A percentile compares a stretch with the other conserved stretches of the same genome.
Conservation (phyloP, 2,329 filamentous ascomycete species). For the Ophiostoma populinum region DNA sequence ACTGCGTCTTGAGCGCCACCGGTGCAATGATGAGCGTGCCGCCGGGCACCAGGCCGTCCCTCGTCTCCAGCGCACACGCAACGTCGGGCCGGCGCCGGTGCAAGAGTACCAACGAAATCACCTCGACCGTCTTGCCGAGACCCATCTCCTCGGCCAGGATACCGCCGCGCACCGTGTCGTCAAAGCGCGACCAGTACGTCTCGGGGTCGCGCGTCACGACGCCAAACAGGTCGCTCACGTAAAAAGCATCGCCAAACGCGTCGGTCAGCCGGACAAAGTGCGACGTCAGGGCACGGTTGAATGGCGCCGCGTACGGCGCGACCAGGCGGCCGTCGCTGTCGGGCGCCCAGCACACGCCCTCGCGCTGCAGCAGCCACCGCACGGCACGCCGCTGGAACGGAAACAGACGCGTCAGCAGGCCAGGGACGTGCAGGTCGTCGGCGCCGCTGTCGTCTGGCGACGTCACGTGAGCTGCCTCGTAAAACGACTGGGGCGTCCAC, state of each 20-base stretch:
- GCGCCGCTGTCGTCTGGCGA: conserved; percentile 22
- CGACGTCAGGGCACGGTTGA: conserved; percentile 18
- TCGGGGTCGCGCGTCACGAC: conserved; percentile 32
- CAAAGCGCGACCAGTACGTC: conserved; percentile 25
- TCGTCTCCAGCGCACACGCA: conserved; percentile 33
- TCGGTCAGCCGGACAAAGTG: conserved; percentile 29
- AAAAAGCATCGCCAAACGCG: conserved; percentile 21
- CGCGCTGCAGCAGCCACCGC: conserved; percentile 50
- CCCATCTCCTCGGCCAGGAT: conserved; percentile 73
- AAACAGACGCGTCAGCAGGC: conserved; percentile 37
- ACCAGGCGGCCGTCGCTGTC: conserved; percentile 11
- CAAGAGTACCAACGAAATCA: conserved; percentile 51
- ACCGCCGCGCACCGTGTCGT: conserved; percentile 31
- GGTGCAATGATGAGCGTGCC: conserved; percentile 48
- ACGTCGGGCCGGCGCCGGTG: conserved; percentile 28
- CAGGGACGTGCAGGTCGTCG: conserved; percentile 23
- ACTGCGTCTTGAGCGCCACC: conserved; percentile 38
- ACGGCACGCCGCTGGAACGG: conserved; percentile 58
- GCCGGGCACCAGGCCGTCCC: conserved; percentile 28
- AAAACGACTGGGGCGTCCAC: conserved; percentile 41
- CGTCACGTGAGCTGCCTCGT: conserved; percentile 50
- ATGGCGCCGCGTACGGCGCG: conserved; percentile 11
- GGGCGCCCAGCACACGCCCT: conserved; percentile 37
- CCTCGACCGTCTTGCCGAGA: conserved; percentile 63
- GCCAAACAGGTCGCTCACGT: conserved; percentile 42